Evolutionary conservation across 768 basidiomycete species (phyloP).

Genomic region (Pisolithus marmoratus): DNA sequence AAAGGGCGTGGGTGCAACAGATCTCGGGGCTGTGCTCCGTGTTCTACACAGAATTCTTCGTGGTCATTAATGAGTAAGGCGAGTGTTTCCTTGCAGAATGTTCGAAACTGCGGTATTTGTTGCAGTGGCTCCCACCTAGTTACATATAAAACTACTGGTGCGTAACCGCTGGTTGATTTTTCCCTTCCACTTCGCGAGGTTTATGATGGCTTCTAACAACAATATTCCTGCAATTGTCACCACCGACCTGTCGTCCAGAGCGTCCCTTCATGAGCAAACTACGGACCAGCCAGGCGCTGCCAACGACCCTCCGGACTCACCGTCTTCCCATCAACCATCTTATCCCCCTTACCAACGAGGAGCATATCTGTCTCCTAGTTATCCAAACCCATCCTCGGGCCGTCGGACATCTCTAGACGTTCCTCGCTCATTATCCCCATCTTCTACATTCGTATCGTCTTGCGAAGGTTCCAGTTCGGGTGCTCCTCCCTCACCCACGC

Average conservation of each 20-base stretch:
- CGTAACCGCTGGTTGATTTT: not conserved
- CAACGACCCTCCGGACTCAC: not conserved
- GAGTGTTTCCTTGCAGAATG: not conserved
- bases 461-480: constrained; percentile 37
- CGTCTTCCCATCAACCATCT: not conserved
- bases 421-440: constrained; percentile 24
- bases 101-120: too few relatives aligned
- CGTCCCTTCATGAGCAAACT: constrained; percentile 11
- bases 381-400: not conserved
- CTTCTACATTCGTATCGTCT: constrained; percentile 29
- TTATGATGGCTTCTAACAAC: constrained; percentile 10
- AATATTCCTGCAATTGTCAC: constrained; percentile 32
- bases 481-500: constrained; percentile 70
- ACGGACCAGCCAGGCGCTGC: not conserved
- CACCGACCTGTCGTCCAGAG: constrained; percentile 29
- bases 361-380: constrained; percentile 22
- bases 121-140: not conserved
- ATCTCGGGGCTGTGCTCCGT: not conserved
- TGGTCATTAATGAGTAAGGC: not conserved
- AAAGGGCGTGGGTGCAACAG: not conserved
- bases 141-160: constrained; percentile 7
- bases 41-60: not conserved
- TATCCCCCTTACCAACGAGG: not conserved
- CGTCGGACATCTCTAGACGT: constrained; percentile 26
- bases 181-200: constrained; percentile 1